Conservation (phyloP, 108 stramenopile genomes). For the Chaetoceros muelleri region DNA sequence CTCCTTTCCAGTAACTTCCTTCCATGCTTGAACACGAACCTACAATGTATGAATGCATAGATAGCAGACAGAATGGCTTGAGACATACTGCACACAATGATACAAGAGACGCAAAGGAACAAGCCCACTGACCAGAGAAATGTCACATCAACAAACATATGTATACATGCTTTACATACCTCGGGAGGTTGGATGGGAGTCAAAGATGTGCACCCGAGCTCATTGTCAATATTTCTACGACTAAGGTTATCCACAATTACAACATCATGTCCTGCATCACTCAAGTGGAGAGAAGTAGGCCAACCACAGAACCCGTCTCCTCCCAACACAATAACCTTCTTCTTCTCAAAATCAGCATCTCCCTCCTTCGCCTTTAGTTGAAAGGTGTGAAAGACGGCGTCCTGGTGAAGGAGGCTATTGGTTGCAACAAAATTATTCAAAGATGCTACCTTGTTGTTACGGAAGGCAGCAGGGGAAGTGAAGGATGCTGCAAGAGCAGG, state of each 20-base stretch:
- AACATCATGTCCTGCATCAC: conserved; percentile 85
- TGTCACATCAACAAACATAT: conserved; percentile 1
- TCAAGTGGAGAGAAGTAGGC: conserved; percentile 89
- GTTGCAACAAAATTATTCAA: not conserved
- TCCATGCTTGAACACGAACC: conserved; percentile 86
- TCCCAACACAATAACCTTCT: conserved; percentile 85
- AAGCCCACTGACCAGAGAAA: not conserved
- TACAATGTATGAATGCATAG: conserved; percentile 7
- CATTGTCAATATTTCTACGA: conserved; percentile 88
- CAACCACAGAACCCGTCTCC: conserved; percentile 98
- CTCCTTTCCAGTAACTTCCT: conserved; percentile 86
- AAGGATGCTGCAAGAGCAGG: conserved; percentile 6
- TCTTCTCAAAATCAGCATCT: conserved; percentile 29
- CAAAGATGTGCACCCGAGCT: conserved; percentile 90
- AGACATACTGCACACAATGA: not conserved
- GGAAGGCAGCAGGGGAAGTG: conserved; percentile 1
- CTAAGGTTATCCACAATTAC: conserved; percentile 92
- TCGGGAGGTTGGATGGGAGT: conserved; percentile 85
- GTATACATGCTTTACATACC: conserved; percentile 26
- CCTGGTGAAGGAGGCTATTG: not conserved
- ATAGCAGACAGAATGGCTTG: not conserved
- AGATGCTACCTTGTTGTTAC: not conserved
- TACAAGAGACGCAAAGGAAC: not conserved
- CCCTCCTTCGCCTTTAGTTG: conserved; percentile 8
- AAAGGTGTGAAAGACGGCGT: not conserved